A percentile compares a stretch with the other conserved stretches of the same genome.
Evolutionary conservation across 2,329 filamentous ascomycete genomes (phyloP).

Genomic region (Alternaria novae-zelandiae): DNA sequence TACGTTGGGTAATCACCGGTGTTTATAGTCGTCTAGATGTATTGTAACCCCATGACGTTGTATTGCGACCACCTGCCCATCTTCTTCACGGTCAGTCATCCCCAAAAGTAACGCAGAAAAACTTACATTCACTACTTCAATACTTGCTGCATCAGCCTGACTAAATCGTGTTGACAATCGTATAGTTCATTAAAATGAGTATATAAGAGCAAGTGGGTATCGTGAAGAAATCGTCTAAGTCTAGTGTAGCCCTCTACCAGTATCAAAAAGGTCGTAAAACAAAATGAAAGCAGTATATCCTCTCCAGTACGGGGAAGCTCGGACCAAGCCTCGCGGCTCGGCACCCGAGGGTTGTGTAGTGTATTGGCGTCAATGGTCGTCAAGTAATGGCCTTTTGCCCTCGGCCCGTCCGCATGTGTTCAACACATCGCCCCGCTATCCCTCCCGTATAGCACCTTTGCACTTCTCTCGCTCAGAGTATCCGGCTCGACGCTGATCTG

Average conservation of each 20-base stretch:
- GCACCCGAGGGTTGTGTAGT: background rate
- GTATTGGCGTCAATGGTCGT: background rate
- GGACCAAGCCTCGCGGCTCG: background rate
- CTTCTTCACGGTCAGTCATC: background rate
- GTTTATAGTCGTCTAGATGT: background rate
- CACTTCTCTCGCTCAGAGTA: background rate
- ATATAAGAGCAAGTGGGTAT: background rate
- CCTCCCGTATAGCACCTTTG: background rate
- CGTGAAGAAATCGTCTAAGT: background rate
- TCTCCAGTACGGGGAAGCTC: background rate
- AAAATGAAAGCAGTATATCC: background rate
- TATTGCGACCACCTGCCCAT: background rate
- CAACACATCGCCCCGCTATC: background rate
- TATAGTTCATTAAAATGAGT: background rate
- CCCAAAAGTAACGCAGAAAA: background rate
- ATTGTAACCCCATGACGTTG: background rate
- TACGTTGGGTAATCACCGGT: background rate
- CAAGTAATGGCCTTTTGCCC: background rate
- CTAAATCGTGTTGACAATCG: background rate
- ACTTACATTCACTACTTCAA: background rate
- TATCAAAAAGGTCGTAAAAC: background rate
- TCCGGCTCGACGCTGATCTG: constrained; percentile 19
- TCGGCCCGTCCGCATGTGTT: background rate
- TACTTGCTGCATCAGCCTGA: background rate
- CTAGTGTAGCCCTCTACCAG: background rate